Evolutionary conservation across 768 basidiomycete species (phyloP).

Genomic region (Lactarius deliciosus): DNA sequence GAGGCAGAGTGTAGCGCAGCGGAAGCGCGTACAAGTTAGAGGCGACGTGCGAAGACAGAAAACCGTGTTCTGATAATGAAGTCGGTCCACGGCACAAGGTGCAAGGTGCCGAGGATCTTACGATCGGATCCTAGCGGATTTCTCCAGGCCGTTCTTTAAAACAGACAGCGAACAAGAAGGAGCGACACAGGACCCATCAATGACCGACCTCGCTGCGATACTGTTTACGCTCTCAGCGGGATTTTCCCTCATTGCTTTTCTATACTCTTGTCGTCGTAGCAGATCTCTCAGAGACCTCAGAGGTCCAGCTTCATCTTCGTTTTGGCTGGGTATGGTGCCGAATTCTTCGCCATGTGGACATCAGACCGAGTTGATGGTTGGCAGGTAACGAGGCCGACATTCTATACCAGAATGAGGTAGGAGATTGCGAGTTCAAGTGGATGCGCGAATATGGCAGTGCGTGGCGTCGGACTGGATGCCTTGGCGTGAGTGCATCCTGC

Average conservation of each 20-base stretch:
- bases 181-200: background rate
- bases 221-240: background rate
- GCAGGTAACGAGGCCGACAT: background rate
- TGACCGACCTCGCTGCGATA: background rate
- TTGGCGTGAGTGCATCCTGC: slow-evolving; percentile 27
- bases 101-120: no score
- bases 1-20: no score
- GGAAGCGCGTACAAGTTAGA: no score
- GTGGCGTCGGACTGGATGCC: slow-evolving; percentile 28
- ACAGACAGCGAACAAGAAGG: no score
- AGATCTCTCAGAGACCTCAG: background rate
- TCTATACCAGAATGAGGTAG: slow-evolving; percentile 26
- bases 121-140: no score
- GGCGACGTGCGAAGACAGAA: no score
- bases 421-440: slow-evolving; percentile 29
- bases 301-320: background rate
- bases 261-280: background rate
- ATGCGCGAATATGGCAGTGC: slow-evolving; percentile 30
- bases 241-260: background rate
- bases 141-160: no score
- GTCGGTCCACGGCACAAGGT: no score
- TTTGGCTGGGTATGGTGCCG: background rate
- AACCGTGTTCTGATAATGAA: no score
- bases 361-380: background rate
- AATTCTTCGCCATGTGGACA: background rate